Conservation (phyloP, 305 asterid genomes). For the Caryopteris hybrid region DNA sequence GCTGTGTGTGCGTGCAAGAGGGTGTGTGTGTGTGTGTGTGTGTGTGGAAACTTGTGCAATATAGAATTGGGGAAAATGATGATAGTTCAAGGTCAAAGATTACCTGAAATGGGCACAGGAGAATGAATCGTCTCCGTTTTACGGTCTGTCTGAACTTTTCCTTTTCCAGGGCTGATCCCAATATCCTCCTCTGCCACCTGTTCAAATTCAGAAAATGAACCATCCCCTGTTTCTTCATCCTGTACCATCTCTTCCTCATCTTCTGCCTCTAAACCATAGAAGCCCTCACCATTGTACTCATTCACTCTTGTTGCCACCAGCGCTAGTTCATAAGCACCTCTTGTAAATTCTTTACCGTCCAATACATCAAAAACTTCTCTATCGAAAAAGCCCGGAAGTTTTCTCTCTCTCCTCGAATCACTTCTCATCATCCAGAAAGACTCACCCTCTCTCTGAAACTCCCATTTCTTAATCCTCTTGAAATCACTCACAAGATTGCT, state of each 20-base stretch:
- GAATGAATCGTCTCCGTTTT: slow-evolving; percentile 33
- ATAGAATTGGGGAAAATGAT: not conserved
- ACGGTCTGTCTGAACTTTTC: slow-evolving; percentile 18
- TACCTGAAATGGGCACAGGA: slow-evolving; percentile 72
- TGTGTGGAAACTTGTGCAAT: not conserved
- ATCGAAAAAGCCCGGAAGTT: slow-evolving; percentile 63
- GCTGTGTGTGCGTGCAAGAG: too few relatives aligned
- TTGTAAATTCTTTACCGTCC: slow-evolving; percentile 39
- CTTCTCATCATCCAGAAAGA: slow-evolving; percentile 75
- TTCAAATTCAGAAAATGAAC: slow-evolving; percentile 17
- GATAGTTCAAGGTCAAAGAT: not conserved
- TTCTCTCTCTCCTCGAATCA: slow-evolving; percentile 54
- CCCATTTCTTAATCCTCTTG: slow-evolving; percentile 73
- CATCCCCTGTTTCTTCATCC: slow-evolving; percentile 28
- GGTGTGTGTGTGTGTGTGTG: not conserved
- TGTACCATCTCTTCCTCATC: slow-evolving; percentile 30
- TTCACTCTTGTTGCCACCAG: slow-evolving; percentile 30
- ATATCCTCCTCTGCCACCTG: slow-evolving; percentile 17
- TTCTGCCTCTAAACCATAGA: slow-evolving; percentile 27
- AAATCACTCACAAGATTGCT: slow-evolving; percentile 70
- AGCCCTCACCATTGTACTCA: slow-evolving; percentile 23
- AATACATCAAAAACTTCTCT: slow-evolving; percentile 52
- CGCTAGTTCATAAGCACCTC: slow-evolving; percentile 33
- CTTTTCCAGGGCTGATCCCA: slow-evolving; percentile 19
- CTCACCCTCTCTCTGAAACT: slow-evolving; percentile 29